Conservation (phyloP, 2,329 filamentous ascomycete genomes). For the Capronia americana region DNA sequence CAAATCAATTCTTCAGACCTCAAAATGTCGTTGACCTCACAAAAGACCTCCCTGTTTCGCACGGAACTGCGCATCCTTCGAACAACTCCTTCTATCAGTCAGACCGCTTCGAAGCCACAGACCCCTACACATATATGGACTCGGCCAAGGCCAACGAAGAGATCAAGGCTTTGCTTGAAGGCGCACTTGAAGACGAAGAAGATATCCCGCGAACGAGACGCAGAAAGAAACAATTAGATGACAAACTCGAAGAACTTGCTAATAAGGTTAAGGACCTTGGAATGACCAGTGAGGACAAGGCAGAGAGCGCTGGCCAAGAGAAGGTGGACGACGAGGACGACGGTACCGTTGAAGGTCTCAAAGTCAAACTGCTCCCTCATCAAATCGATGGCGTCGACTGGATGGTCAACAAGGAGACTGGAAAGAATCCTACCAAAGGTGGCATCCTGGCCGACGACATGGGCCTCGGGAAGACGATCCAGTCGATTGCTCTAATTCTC, state of each 20-base stretch:
- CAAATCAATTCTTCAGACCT: conserved; percentile 48
- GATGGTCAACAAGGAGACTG: conserved; percentile 93
- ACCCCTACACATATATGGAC: conserved; percentile 60
- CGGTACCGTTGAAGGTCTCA: conserved; percentile 77
- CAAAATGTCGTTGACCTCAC: conserved; percentile 60
- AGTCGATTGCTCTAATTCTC: conserved; percentile 87
- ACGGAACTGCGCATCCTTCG: conserved; percentile 55
- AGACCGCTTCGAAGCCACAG: conserved; percentile 60
- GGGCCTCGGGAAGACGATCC: conserved; percentile 95
- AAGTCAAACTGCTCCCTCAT: conserved; percentile 87
- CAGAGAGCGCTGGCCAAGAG: conserved; percentile 44
- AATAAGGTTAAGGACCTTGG: conserved; percentile 52
- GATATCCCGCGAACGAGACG: conserved; percentile 47
- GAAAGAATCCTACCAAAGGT: conserved; percentile 82
- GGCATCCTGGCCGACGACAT: conserved; percentile 95
- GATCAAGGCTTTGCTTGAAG: conserved; percentile 59
- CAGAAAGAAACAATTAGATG: conserved; percentile 50
- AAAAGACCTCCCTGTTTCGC: conserved; percentile 33
- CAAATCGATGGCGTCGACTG: conserved; percentile 92
- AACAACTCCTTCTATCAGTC: conserved; percentile 49
- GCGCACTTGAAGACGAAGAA: conserved; percentile 59
- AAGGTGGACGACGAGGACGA: conserved; percentile 61
- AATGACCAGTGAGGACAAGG: conserved; percentile 45
- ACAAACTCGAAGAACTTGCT: conserved; percentile 51
- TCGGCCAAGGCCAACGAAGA: conserved; percentile 58